Evolutionary conservation across 2,329 filamentous ascomycete species (phyloP).

Genomic region (Xylaria sp.): DNA sequence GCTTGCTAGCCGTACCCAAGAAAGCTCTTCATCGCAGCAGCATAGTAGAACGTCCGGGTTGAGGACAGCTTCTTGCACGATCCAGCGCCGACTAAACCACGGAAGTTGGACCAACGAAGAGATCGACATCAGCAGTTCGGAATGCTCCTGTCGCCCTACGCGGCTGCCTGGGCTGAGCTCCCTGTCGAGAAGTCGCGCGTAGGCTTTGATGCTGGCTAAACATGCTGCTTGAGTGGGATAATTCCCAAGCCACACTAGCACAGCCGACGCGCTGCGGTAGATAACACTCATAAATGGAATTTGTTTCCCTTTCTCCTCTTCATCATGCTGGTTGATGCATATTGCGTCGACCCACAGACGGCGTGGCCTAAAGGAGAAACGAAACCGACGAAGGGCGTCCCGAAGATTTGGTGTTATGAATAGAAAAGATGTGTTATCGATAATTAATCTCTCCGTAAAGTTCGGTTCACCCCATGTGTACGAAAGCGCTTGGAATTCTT

Average conservation of each 20-base stretch:
- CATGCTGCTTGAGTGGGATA: constrained; percentile 24
- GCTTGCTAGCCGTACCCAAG: constrained; percentile 21
- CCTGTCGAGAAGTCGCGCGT: constrained; percentile 13
- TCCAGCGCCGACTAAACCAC: constrained; percentile 27
- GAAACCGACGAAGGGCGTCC: constrained; percentile 23
- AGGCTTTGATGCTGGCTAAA: not conserved
- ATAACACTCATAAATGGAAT: constrained; percentile 29
- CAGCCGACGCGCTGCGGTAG: constrained; percentile 24
- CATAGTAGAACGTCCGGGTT: constrained; percentile 20
- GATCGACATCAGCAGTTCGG: constrained; percentile 17
- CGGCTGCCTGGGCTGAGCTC: constrained; percentile 12
- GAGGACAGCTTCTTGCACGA: constrained; percentile 25
- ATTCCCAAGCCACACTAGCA: constrained; percentile 29
- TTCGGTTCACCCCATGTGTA: constrained; percentile 25
- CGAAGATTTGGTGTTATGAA: constrained; percentile 24
- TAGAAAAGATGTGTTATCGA: constrained; percentile 6
- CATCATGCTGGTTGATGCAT: constrained; percentile 28
- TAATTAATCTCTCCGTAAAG: constrained; percentile 17
- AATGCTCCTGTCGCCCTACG: constrained; percentile 19
- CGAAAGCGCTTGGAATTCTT: constrained; percentile 20
- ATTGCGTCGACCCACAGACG: constrained; percentile 22
- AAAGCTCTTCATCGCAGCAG: constrained; percentile 13
- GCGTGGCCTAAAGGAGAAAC: not conserved
- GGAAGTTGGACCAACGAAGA: constrained; percentile 15
- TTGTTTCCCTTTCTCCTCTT: constrained; percentile 26